Percentiles rank a stretch among this genome's conserved stretches.
These are phyloP conservation scores for Coniosporium uncinatum DNA, from an alignment of 2,329 filamentous ascomycete genomes.

Conservation along the genomic window DNA sequence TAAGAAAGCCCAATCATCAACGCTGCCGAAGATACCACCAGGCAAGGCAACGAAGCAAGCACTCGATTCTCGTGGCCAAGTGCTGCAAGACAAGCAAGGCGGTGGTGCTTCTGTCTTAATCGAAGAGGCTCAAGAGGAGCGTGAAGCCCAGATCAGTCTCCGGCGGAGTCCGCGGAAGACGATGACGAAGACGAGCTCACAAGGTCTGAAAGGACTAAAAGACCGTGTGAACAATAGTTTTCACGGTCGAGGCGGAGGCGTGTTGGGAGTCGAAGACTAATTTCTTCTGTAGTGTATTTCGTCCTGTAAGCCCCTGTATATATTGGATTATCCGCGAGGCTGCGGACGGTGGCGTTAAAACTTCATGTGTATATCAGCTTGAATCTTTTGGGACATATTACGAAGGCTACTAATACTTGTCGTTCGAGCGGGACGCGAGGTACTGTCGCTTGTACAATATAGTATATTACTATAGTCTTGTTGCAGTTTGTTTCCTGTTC, in stretches of 20 bases:
- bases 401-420: too few species aligned
- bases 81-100: constrained; percentile 26
- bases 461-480: too few species aligned
- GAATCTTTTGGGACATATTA: too few species aligned
- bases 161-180: constrained; percentile 16
- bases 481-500: too few species aligned
- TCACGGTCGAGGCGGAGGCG: constrained; percentile 15
- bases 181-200: constrained; percentile 13
- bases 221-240: constrained; percentile 18
- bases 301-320: too few species aligned
- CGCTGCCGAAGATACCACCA: constrained; percentile 14
- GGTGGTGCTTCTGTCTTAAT: constrained; percentile 27
- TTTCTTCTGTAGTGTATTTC: too few species aligned
- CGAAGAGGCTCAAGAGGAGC: constrained; percentile 33
- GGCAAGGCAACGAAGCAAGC: constrained; percentile 33
- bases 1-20: neutral
- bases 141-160: constrained; percentile 8
- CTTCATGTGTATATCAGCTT: too few species aligned
- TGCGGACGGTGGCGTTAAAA: too few species aligned
- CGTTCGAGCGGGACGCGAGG: too few species aligned
- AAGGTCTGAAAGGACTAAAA: constrained; percentile 17
- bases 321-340: too few species aligned
- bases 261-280: constrained; percentile 15
- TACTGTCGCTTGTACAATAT: too few species aligned
- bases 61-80: constrained; percentile 28